Conservation (phyloP, 202 grass and related monocot genomes). For the Hordeum pubiflorum region DNA sequence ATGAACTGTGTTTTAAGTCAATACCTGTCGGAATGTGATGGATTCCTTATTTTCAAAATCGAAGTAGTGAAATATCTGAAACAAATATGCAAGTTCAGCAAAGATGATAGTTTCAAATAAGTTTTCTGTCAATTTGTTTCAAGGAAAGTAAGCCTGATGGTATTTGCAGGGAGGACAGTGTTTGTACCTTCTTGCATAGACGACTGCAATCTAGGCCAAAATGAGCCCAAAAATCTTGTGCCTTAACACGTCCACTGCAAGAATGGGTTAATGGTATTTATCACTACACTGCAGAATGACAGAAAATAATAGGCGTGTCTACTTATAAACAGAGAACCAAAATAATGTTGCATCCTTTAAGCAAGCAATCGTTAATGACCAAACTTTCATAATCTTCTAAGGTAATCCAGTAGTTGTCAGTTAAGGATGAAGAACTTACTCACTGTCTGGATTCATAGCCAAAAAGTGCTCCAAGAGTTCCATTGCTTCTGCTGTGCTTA, state of each 20-base stretch:
- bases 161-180: background rate
- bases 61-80: conserved; percentile 86
- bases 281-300: background rate
- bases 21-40: conserved; percentile 95
- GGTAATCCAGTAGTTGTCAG: background rate
- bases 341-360: background rate
- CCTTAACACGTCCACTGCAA: conserved; percentile 68
- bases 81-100: background rate
- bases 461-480: conserved; percentile 80
- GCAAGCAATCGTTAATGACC: background rate
- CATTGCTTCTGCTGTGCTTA: conserved; percentile 76
- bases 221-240: conserved; percentile 58
- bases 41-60: conserved; percentile 57
- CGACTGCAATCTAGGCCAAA: conserved; percentile 69
- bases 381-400: background rate
- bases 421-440: conserved; percentile 36
- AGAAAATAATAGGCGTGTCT: background rate
- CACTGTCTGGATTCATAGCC: conserved; percentile 61
- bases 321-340: background rate
- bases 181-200: conserved; percentile 62
- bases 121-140: background rate
- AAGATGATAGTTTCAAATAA: background rate
- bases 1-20: background rate
- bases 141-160: background rate
- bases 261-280: conserved; percentile 17